Evolutionary conservation across 2,329 filamentous ascomycete genomes (phyloP).

Genomic region (Coniella vitis): DNA sequence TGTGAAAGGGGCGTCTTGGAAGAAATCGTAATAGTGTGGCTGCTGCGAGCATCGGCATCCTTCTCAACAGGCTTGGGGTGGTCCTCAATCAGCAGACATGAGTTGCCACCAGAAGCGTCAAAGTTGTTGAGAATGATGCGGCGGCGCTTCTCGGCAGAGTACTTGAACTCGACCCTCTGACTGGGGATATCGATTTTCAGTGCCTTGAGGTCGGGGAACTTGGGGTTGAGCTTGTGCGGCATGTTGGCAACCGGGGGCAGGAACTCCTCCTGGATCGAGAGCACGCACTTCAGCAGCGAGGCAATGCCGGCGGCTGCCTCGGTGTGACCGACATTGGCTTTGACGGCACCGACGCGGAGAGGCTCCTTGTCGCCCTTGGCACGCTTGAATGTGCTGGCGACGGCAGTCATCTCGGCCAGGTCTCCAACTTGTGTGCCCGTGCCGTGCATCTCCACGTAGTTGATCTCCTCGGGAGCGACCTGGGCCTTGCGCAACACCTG

Average conservation of each 20-base stretch:
- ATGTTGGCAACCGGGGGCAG: slow-evolving; percentile 58
- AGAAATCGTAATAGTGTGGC: slow-evolving; percentile 45
- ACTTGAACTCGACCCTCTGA: slow-evolving; percentile 35
- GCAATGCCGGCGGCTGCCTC: slow-evolving; percentile 49
- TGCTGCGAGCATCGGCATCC: slow-evolving; percentile 37
- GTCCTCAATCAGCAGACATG: slow-evolving; percentile 53
- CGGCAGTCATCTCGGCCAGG: slow-evolving; percentile 21
- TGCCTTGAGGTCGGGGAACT: slow-evolving; percentile 43
- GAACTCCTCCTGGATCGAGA: slow-evolving; percentile 49
- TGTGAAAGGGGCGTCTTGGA: slow-evolving; percentile 43
- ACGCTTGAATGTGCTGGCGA: slow-evolving; percentile 8
- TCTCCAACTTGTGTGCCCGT: slow-evolving; percentile 37
- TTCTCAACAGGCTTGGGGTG: slow-evolving; percentile 29
- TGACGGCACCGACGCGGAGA: slow-evolving; percentile 50
- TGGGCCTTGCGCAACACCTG: slow-evolving; percentile 23
- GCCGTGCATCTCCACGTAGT: slow-evolving; percentile 34
- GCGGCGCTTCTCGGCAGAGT: slow-evolving; percentile 33
- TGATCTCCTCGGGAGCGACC: slow-evolving; percentile 21
- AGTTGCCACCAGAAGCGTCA: slow-evolving; percentile 60
- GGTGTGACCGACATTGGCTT: slow-evolving; percentile 52
- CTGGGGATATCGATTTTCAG: slow-evolving; percentile 46
- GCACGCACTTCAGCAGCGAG: slow-evolving; percentile 48
- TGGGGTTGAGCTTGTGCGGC: slow-evolving; percentile 50
- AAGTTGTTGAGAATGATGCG: slow-evolving; percentile 54
- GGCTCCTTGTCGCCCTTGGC: slow-evolving; percentile 22